Evolutionary conservation across 176 grass and related monocot genomes (phyloP).

Genomic region (Bolboschoenus planiculmis): DNA sequence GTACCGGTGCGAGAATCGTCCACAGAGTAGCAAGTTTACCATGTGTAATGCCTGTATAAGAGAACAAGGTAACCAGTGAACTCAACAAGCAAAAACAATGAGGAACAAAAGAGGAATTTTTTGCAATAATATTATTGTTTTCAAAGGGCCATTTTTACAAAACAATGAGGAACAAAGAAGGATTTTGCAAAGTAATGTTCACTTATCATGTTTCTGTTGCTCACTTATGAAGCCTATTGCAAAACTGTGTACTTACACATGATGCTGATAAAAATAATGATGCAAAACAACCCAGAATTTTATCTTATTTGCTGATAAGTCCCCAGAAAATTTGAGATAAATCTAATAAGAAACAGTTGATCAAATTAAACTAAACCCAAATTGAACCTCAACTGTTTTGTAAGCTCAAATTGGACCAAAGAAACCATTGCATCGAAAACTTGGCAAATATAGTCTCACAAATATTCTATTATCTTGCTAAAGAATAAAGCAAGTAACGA

Average conservation of each 20-base stretch:
- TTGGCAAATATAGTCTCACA: neutral
- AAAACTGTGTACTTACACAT: neutral
- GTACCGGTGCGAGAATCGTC: neutral
- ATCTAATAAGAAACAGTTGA: neutral
- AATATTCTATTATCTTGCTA: neutral
- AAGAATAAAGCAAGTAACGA: neutral
- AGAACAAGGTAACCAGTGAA: neutral
- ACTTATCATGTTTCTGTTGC: neutral
- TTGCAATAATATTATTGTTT: neutral
- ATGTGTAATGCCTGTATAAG: slow-evolving; percentile 30
- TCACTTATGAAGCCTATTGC: neutral
- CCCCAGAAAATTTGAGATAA: neutral
- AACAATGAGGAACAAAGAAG: no score
- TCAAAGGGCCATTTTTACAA: no score
- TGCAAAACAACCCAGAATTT: neutral
- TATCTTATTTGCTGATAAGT: neutral
- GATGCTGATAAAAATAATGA: neutral
- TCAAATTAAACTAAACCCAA: no score
- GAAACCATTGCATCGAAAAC: no score
- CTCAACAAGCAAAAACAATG: neutral
- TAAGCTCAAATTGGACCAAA: no score
- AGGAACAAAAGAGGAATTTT: neutral
- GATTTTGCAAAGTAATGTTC: neutral
- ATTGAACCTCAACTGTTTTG: no score
- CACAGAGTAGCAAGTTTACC: slow-evolving; percentile 14